Conservation (phyloP, 139 green algal species). For the Nannochloris sp. region DNA sequence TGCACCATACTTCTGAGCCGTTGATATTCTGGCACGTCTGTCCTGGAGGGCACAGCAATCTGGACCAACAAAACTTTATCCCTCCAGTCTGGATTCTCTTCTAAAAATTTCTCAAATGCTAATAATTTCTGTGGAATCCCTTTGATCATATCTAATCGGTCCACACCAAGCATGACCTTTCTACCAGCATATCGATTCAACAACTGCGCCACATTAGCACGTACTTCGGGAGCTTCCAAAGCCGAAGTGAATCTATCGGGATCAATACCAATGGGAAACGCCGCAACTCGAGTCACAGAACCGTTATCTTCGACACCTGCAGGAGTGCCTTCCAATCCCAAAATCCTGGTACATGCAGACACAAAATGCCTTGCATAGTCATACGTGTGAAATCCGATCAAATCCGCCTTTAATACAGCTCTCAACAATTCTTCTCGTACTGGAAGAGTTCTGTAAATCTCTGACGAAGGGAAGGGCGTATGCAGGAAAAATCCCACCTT, state of each 20-base stretch:
- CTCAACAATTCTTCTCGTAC: conserved; percentile 79
- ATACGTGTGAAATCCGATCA: conserved; percentile 93
- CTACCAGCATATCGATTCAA: conserved; percentile 69
- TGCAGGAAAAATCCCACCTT: conserved; percentile 89
- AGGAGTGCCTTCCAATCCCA: conserved; percentile 82
- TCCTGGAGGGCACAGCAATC: conserved; percentile 93
- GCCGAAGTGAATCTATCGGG: conserved; percentile 85
- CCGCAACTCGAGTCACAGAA: conserved; percentile 66
- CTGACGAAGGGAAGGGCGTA: conserved; percentile 77
- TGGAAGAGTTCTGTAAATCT: conserved; percentile 80
- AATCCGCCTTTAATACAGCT: conserved; percentile 72
- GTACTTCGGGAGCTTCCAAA: conserved; percentile 76
- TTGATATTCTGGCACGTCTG: conserved; percentile 95
- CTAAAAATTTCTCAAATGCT: conserved; percentile 97
- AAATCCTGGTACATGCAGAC: conserved; percentile 76
- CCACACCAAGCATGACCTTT: conserved; percentile 97
- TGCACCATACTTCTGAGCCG: conserved; percentile 88
- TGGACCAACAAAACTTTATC: conserved; percentile 95
- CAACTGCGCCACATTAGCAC: conserved; percentile 83
- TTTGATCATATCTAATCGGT: conserved; percentile 99
- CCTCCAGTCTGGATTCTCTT: conserved; percentile 91
- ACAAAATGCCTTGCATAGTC: conserved; percentile 95
- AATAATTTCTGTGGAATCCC: conserved; percentile 99
- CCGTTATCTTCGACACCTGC: conserved; percentile 93
- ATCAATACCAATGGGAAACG: conserved; percentile 97